Evolutionary conservation across 2,329 filamentous ascomycete species (phyloP), one percentile per base, ranked within the genome.

Genomic region (Phyllosticta citribraziliensis): DNA sequence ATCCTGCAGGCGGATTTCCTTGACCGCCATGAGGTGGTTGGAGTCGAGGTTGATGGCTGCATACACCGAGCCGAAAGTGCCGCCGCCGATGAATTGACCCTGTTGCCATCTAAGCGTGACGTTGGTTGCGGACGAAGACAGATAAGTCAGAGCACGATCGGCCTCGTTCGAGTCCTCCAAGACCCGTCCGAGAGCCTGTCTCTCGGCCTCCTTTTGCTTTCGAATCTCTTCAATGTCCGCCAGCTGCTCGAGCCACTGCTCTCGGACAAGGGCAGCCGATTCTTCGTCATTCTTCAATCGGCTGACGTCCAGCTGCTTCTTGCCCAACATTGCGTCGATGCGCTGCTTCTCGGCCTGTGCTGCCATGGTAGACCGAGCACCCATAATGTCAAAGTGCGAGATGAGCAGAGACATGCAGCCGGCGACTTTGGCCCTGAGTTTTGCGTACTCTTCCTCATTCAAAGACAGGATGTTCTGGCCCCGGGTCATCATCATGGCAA

Each of bases 311-410:
- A 94, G 80, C 65, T 88, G 83, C 69, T 88, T 85, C 69, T 91
- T 88, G 27, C 88, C 87, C 58, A 88, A 84, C 63, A 91, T 79
- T 27, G 89, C 88, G 68, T 97, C 93, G 66, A 92, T 82, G 52
- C 89, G 84, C 70, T 96, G 90, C 72, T 91, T 92, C 75, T 99
- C 94, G 1, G 91, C 91, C 75, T 97, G 91, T 4, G 94, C 94
- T 11, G 94, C 94, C 64, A 97, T 82, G 52, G 88, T 97, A 6
- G 92, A 96, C 69, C 93, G 86, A 25, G 94, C 94, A 24, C 94
- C 94, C 88, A 99, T 96, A 74, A 99, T 97, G 73, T 99, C 94
- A 69, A 99, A 99, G 74, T 99, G 94, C 10, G 92, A 97, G 66
- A 99, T 97, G 56, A 99, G 80, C 24, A 99, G 82, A 20, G 91